Evolutionary conservation across 116 monocot species (phyloP).

Genomic region (Iris pallida): DNA sequence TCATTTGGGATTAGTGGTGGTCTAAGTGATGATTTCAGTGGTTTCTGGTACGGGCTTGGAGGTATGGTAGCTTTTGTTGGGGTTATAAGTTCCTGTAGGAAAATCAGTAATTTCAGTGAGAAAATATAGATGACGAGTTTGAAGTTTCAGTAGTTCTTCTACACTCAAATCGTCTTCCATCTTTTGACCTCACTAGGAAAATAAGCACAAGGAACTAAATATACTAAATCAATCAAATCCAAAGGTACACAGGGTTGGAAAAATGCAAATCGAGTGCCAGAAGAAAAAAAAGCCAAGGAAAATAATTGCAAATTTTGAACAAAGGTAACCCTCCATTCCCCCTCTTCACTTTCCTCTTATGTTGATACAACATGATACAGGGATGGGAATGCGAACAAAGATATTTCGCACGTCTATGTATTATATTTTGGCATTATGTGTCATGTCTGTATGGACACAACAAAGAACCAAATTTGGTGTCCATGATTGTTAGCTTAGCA

Average conservation of each 20-base stretch:
- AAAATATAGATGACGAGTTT: background rate
- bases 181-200: background rate
- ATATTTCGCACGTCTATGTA: too few species aligned
- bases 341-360: too few species aligned
- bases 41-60: slow-evolving; percentile 61
- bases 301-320: background rate
- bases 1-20: slow-evolving; percentile 74
- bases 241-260: background rate
- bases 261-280: background rate
- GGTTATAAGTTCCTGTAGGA: slow-evolving; percentile 41
- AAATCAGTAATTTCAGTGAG: background rate
- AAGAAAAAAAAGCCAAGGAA: background rate
- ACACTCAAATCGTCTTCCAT: background rate
- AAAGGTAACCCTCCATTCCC: background rate
- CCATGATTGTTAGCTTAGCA: too few species aligned
- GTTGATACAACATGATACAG: too few species aligned
- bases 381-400: too few species aligned
- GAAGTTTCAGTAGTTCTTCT: background rate
- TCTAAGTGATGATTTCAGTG: slow-evolving; percentile 43
- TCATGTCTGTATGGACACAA: too few species aligned
- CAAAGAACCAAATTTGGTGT: too few species aligned
- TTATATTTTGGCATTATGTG: too few species aligned
- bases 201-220: background rate
- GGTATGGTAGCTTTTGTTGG: slow-evolving; percentile 35
- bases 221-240: background rate